Evolutionary conservation across 2,329 filamentous ascomycete species (phyloP), one percentile per base, ranked within the genome.

Genomic region (Aspergillus ibericus): DNA sequence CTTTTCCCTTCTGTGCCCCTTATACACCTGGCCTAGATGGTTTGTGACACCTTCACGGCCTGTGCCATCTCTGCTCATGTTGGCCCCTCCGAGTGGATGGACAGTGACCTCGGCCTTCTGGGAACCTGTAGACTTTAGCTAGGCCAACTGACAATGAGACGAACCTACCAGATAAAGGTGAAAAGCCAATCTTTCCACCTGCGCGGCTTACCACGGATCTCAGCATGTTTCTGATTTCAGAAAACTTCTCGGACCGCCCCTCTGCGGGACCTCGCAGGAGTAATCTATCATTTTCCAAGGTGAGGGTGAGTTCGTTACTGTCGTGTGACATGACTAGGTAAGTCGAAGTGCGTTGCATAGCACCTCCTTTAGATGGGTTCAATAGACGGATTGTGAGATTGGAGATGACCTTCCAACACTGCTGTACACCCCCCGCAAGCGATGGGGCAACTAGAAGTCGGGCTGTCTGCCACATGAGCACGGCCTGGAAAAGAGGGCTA

Each of bases 401-500:
- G 6, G 36, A 25, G 10, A 40, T 29, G 8, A 9, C 29, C 25
- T 44, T 44, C n/a, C 13, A n/a, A 32, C 15, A n/a, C 13, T 13
- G 22, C 8, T 4, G 18, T 6, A 35, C n/a, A 9, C 25, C 22
- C 6, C 1, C n/a, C 4, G n/a, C 13, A 4, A 27, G n/a, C n/a
- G n/a, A 12, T 12, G 4, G 4, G 2, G n/a, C 7, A 10, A 10
- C 25, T 5, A 36, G 9, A 16, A 52, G 27, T 8, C 50, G 55
- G 1, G 58, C 12, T 15, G 59, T 61, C 42, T 63, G 62, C 2
- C 56, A 4, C 7, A 48, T 36, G 10, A 64, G 22, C 50, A 64
- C 57, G 2, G 29, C 1, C 29, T 57, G 56, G 10, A 66, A 53
- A 1, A 66, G 15, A 8, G 63, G 63, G 3, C 48, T 56, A 6